These are phyloP conservation scores for Plantago rigida DNA, from an alignment of 305 asterid species.

Conservation along the genomic window DNA sequence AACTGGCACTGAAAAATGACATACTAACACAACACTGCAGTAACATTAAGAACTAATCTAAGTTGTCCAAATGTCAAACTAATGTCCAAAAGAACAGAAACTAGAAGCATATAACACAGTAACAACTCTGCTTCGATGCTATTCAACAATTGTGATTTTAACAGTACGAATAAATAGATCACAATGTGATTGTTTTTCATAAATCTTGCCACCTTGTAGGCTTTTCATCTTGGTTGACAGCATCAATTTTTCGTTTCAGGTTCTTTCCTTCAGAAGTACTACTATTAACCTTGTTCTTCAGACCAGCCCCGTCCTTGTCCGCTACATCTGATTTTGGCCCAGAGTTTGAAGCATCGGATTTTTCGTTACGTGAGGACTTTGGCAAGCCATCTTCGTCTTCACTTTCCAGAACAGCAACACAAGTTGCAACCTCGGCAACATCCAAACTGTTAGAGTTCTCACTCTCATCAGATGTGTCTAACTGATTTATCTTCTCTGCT, in stretches of 20 bases:
- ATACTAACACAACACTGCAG: no score
- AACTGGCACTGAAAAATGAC: no score
- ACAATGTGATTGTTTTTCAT: background rate
- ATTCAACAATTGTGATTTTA: no score
- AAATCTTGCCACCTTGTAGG: conserved; percentile 38
- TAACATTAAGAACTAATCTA: no score
- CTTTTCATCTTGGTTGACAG: conserved; percentile 35
- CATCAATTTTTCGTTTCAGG: conserved; percentile 50
- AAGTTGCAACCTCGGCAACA: conserved; percentile 37
- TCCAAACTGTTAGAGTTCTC: conserved; percentile 38
- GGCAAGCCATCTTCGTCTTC: conserved; percentile 98
- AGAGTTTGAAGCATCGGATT: conserved; percentile 28
- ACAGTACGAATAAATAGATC: background rate
- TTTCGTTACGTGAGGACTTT: conserved; percentile 31
- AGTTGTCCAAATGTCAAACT: no score
- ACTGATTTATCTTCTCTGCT: conserved; percentile 16
- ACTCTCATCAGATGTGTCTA: conserved; percentile 27
- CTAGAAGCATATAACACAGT: no score
- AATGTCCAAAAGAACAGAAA: no score
- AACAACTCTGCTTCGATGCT: no score
- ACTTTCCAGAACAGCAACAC: conserved; percentile 45
- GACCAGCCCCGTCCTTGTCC: conserved; percentile 16
- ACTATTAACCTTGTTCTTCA: conserved; percentile 29
- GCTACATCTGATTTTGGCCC: conserved; percentile 25
- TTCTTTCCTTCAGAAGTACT: conserved; percentile 25